Conservation (phyloP, 306 rosid species). For the Oxytropis ochrocephala region DNA sequence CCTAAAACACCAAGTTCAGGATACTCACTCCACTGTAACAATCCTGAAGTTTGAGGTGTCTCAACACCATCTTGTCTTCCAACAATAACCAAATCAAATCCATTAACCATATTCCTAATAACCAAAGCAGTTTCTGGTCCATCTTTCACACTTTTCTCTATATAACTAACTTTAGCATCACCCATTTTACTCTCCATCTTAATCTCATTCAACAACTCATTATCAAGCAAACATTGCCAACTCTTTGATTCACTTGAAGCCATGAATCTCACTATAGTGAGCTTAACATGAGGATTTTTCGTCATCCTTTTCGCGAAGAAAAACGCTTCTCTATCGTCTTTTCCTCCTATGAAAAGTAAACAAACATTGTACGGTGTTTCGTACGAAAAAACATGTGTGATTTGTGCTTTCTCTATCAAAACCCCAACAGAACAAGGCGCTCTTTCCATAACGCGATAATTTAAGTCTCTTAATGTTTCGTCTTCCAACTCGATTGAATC, state of each 20-base stretch:
- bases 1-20: constrained; percentile 65
- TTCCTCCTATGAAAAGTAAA: constrained; percentile 60
- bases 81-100: constrained; percentile 47
- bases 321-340: constrained; percentile 64
- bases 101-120: constrained; percentile 21
- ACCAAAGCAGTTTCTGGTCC: constrained; percentile 38
- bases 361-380: constrained; percentile 30
- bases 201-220: constrained; percentile 16
- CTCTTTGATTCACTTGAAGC: not conserved
- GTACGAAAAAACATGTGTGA: constrained; percentile 12
- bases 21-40: constrained; percentile 63
- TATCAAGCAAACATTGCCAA: constrained; percentile 25
- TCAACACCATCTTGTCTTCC: constrained; percentile 45
- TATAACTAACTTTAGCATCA: constrained; percentile 16
- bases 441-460: constrained; percentile 35
- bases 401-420: constrained; percentile 34
- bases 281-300: constrained; percentile 22
- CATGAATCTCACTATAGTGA: constrained; percentile 31
- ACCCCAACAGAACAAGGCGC: constrained; percentile 74
- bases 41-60: constrained; percentile 40
- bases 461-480: constrained; percentile 32
- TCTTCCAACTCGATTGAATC: constrained; percentile 35
- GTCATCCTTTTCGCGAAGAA: constrained; percentile 38
- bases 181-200: not conserved
- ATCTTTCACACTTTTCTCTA: constrained; percentile 30